Conservation (phyloP, 768 basidiomycete species). For the Serpula lacrymans region DNA sequence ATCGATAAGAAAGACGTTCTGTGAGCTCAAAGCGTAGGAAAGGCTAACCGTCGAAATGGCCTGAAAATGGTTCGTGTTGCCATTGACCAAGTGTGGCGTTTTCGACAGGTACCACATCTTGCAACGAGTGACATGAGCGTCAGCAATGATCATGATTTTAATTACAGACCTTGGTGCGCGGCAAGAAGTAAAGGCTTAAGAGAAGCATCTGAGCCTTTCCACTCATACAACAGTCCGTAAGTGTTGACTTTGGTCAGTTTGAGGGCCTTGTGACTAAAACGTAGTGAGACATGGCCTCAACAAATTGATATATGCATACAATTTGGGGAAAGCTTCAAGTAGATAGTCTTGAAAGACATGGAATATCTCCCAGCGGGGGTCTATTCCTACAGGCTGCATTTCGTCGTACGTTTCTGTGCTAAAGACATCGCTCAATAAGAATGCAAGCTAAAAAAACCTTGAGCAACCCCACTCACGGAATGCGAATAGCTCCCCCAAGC, state of each 20-base stretch:
- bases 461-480: slow-evolving; percentile 19
- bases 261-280: slow-evolving; percentile 49
- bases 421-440: not conserved
- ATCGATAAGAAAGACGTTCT: too few relatives aligned
- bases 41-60: slow-evolving; percentile 46
- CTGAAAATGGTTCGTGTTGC: slow-evolving; percentile 58
- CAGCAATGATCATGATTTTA: too few relatives aligned
- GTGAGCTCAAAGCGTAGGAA: too few relatives aligned
- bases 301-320: slow-evolving; percentile 25
- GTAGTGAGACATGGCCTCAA: not conserved
- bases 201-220: slow-evolving; percentile 58
- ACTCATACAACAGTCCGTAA: slow-evolving; percentile 70
- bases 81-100: slow-evolving; percentile 46
- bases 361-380: slow-evolving; percentile 34
- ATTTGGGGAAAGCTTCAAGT: slow-evolving; percentile 32
- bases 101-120: slow-evolving; percentile 66
- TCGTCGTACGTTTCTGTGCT: slow-evolving; percentile 29
- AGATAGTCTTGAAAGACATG: slow-evolving; percentile 33
- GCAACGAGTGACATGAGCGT: too few relatives aligned
- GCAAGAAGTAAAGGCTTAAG: slow-evolving; percentile 70
- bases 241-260: slow-evolving; percentile 70
- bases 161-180: slow-evolving; percentile 75
- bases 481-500: slow-evolving; percentile 45
- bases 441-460: too few relatives aligned
- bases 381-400: slow-evolving; percentile 18